Base-by-base conservation (phyloP, 1,284 basidiomycete species). In the Entoloma clypeatum region DNA sequence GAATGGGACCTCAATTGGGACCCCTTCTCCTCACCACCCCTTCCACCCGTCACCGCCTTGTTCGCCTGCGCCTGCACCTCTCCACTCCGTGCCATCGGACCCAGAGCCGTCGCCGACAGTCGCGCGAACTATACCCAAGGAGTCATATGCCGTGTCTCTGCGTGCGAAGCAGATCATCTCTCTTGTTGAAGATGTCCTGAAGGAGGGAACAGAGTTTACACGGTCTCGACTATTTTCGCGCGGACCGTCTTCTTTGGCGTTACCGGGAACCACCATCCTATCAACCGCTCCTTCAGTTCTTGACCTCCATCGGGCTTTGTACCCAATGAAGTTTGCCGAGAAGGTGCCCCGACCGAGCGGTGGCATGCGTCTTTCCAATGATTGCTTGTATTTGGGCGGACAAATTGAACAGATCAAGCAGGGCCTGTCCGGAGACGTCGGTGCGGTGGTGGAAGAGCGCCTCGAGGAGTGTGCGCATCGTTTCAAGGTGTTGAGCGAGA, bases 311-410 rank as follows among this genome's bases (percentile, higher is more conserved):
- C 79, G 86, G 28, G 89, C 86, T 0, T 65, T 94, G 22, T 84
- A 88, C 60, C 90, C 89, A n/a, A 75, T 86, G 5, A 72, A 74
- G 29, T 84, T 83, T 49, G 64, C 71, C 1, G 56, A 67, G 16
- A 67, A 72, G 18, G 63, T 91, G 26, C 64, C 73, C 24, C 73
- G 76, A 0, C 70, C 84, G 4, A 76, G 79, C 10, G 64, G 75
- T 19, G 70, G 77, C 1, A 84, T 97, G 74, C 79, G 85, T 38
- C 88, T 90, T 57, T 81, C 87, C 17, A 98, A 98, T 61, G 90
- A 96, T 51, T 92, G 85, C 52, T 59, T 75, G 18, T 92, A 86
- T 60, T 67, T 97, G 44, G 68, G 62, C 31, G 69, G 62, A 19
- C 74, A 75, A 57, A 58, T 77, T 8, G 61, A 61, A 44, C 67